These are phyloP conservation scores for Chlamydomonas incerta DNA, from an alignment of 139 green algal genomes.

Conservation along the genomic window DNA sequence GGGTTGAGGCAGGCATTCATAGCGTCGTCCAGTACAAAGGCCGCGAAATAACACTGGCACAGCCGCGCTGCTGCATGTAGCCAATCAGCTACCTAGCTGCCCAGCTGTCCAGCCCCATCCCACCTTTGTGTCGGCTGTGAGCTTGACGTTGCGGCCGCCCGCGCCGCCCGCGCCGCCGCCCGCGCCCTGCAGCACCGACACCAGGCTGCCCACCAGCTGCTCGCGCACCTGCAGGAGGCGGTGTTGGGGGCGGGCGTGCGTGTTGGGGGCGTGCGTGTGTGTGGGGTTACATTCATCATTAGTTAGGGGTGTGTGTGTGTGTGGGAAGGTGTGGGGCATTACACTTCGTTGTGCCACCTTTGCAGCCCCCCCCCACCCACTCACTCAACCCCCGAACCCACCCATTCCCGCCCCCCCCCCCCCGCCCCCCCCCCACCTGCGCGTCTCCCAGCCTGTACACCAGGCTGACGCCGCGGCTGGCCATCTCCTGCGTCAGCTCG, in stretches of 20 bases:
- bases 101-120: too few species aligned
- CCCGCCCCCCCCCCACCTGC: background rate
- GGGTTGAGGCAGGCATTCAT: too few species aligned
- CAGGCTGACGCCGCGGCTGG: constrained; percentile 79
- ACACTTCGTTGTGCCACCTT: too few species aligned
- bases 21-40: too few species aligned
- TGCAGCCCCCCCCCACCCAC: too few species aligned
- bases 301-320: too few species aligned
- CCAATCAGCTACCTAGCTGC: too few species aligned
- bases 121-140: constrained; percentile 72
- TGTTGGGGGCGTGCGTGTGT: too few species aligned
- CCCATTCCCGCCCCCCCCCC: background rate
- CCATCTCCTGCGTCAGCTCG: constrained; percentile 81
- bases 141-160: constrained; percentile 59
- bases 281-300: too few species aligned
- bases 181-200: constrained; percentile 60
- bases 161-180: background rate
- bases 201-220: constrained; percentile 76
- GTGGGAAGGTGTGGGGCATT: too few species aligned
- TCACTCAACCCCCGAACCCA: background rate
- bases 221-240: constrained; percentile 40
- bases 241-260: background rate
- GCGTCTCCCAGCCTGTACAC: constrained; percentile 83
- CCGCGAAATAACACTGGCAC: too few species aligned
- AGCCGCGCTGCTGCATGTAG: too few species aligned